A percentile compares a stretch with the other conserved stretches of the same genome.
Conservation (phyloP, 2,329 filamentous ascomycete genomes). For the Graphium sp. region DNA sequence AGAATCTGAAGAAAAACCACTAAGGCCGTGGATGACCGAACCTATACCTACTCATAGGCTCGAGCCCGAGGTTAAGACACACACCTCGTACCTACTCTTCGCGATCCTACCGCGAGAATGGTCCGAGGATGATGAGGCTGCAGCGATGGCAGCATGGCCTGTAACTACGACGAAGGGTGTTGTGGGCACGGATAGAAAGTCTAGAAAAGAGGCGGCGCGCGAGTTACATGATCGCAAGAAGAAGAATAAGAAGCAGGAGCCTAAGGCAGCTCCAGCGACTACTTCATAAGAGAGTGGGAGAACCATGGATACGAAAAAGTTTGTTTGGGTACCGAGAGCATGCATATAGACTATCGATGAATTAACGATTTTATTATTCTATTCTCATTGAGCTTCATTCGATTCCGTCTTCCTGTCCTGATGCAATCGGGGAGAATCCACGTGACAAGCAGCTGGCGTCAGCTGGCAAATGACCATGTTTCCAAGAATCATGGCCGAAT, state of each 20-base stretch:
- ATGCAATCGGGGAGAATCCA: too few species aligned
- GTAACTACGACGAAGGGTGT: conserved; percentile 32
- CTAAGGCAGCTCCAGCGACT: too few species aligned
- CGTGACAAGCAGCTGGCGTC: too few species aligned
- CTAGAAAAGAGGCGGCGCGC: conserved; percentile 34
- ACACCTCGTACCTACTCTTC: conserved; percentile 95
- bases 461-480: too few species aligned
- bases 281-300: too few species aligned
- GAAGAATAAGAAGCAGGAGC: conserved; percentile 16
- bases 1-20: conserved; percentile 5
- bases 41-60: conserved; percentile 66
- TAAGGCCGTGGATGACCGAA: conserved; percentile 52
- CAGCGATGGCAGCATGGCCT: conserved; percentile 46
- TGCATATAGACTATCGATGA: too few species aligned
- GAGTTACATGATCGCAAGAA: conserved; percentile 29
- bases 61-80: conserved; percentile 81
- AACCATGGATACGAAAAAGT: too few species aligned
- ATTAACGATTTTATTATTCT: too few species aligned
- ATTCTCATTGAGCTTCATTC: too few species aligned
- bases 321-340: too few species aligned
- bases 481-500: too few species aligned
- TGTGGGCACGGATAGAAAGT: conserved; percentile 35
- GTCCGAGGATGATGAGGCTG: conserved; percentile 65
- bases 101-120: conserved; percentile 77
- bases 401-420: too few species aligned